A percentile compares a stretch with the other conserved stretches of the same genome.
These are phyloP conservation scores for Circinella minor DNA, from an alignment of 371 early-diverging fungal genomes.

Conservation along the genomic window DNA sequence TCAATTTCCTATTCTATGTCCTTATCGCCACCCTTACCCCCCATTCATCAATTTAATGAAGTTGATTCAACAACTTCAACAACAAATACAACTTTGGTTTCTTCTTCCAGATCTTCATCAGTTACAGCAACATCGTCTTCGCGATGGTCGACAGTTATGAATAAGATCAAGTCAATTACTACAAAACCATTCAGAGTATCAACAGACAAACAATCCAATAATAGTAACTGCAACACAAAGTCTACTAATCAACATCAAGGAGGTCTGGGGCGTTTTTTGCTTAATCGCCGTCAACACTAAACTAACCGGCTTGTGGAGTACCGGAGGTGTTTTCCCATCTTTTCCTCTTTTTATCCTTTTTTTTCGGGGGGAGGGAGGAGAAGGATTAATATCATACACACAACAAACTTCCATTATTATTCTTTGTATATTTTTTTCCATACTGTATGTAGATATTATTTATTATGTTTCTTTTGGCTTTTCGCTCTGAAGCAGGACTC, in stretches of 20 bases:
- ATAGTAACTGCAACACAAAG: not conserved
- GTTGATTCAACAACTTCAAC: not conserved
- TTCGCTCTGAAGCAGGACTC: not conserved
- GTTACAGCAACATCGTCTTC: not conserved
- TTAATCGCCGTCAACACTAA: constrained; percentile 4
- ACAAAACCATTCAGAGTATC: not conserved
- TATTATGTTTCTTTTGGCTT: not conserved
- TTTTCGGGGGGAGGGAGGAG: too few relatives aligned
- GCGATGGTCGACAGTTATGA: not conserved
- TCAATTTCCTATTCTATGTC: constrained; percentile 2
- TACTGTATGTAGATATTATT: not conserved
- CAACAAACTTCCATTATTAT: not conserved
- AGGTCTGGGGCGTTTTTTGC: constrained; percentile 8
- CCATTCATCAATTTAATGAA: not conserved
- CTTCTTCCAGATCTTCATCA: not conserved
- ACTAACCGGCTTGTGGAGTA: not conserved
- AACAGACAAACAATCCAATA: not conserved
- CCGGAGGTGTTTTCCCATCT: too few relatives aligned
- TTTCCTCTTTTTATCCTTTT: too few relatives aligned
- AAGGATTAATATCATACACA: too few relatives aligned
- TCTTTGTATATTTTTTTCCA: constrained; percentile 4
- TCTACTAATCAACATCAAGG: not conserved
- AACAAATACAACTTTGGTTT: constrained; percentile 5
- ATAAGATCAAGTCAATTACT: not conserved
- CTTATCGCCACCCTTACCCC: not conserved